A percentile compares a stretch with the other conserved stretches of the same genome.
These are phyloP conservation scores for Podospora australis DNA, from an alignment of 495 filamentous ascomycete genomes.

Conservation along the genomic window DNA sequence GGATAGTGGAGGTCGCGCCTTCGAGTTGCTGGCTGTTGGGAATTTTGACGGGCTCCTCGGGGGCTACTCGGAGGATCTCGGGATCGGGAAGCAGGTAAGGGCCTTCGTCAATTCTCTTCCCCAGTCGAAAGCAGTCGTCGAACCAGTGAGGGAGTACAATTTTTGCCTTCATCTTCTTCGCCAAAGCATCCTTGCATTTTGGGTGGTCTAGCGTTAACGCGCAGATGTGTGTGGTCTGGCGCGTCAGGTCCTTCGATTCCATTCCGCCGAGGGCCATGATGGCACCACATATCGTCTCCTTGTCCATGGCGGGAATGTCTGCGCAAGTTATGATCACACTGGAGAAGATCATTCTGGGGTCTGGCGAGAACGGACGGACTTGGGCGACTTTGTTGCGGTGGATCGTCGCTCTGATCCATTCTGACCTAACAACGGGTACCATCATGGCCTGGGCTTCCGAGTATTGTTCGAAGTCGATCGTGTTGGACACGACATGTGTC, in stretches of 20 bases:
- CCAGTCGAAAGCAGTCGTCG: constrained; percentile 90
- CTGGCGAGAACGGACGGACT: constrained; percentile 77
- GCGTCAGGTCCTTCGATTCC: constrained; percentile 61
- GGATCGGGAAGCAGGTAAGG: constrained; percentile 88
- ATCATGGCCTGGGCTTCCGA: constrained; percentile 59
- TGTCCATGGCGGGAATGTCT: constrained; percentile 81
- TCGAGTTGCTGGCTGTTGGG: constrained; percentile 54
- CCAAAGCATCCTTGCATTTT: constrained; percentile 58
- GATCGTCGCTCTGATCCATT: constrained; percentile 69
- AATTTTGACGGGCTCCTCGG: constrained; percentile 49
- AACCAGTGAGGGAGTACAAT: constrained; percentile 99
- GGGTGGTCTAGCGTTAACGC: constrained; percentile 67
- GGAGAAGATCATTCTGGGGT: constrained; percentile 84
- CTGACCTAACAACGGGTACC: constrained; percentile 76
- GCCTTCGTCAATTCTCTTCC: constrained; percentile 75
- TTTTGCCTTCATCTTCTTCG: constrained; percentile 62
- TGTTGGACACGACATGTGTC: constrained; percentile 79
- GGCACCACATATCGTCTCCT: constrained; percentile 85
- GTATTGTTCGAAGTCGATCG: constrained; percentile 84
- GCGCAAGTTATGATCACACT: constrained; percentile 67
- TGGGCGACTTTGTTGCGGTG: constrained; percentile 64
- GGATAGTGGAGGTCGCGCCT: constrained; percentile 66
- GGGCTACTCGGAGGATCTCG: constrained; percentile 56
- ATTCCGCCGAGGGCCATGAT: constrained; percentile 84
- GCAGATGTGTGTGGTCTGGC: constrained; percentile 79